phyloP scores from a whole-genome alignment of 2,329 filamentous ascomycete genomes.

The Ophiognomonia clavigignenti-juglandacearum region DNA sequence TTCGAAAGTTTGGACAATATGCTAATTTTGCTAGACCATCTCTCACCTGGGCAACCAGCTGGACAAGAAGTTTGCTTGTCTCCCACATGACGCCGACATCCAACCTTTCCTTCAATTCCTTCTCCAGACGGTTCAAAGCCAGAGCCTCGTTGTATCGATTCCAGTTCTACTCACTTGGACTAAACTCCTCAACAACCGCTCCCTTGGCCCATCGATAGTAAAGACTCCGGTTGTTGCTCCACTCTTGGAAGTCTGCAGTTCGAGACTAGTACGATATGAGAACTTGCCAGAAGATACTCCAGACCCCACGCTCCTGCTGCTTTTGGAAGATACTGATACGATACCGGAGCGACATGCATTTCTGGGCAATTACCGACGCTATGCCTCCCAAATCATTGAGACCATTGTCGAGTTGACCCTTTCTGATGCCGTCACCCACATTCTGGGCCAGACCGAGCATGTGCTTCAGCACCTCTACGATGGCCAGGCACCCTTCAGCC shows the following conservation, averaged over 20 bases:
- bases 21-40: conserved; percentile 57
- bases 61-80: conserved; percentile 66
- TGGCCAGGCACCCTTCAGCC: conserved; percentile 60
- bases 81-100: conserved; percentile 62
- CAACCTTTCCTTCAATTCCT: conserved; percentile 75
- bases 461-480: conserved; percentile 73
- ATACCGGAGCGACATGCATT: conserved; percentile 92
- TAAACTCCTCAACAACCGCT: conserved; percentile 67
- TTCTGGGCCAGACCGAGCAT: conserved; percentile 72
- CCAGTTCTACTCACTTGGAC: conserved; percentile 89
- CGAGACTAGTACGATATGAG: conserved; percentile 83
- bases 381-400: conserved; percentile 84
- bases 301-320: conserved; percentile 73
- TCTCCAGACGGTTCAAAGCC: conserved; percentile 72
- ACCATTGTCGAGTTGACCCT: conserved; percentile 76
- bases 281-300: conserved; percentile 75
- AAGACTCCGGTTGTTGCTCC: conserved; percentile 64
- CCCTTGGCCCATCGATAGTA: conserved; percentile 61
- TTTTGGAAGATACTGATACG: conserved; percentile 93
- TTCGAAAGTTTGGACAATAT: background rate
- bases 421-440: conserved; percentile 80
- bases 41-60: conserved; percentile 82
- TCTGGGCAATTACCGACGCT: conserved; percentile 89
- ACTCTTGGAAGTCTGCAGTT: conserved; percentile 77
- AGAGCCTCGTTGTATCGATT: conserved; percentile 89